Conservation (phyloP, 1,139 yeast species). For the Suhomyces ambrosiae region DNA sequence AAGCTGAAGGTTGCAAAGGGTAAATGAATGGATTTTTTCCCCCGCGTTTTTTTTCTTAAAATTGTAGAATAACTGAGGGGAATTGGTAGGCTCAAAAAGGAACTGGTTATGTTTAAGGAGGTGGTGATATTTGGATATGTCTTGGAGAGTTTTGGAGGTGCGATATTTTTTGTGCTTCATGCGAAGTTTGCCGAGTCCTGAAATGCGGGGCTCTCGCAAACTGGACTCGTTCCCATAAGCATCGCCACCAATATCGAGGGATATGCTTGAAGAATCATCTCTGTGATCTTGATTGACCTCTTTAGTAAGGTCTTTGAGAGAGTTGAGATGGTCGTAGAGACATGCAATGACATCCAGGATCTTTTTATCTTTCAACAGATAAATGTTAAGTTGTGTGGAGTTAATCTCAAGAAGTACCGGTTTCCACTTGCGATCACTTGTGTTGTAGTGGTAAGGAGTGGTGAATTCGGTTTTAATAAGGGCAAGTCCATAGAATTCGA, state of each 20-base stretch:
- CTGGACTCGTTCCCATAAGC: constrained; percentile 25
- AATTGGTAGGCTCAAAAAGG: constrained; percentile 41
- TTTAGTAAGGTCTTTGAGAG: constrained; percentile 22
- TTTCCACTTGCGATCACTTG: constrained; percentile 41
- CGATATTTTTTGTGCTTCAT: constrained; percentile 19
- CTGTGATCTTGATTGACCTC: constrained; percentile 20
- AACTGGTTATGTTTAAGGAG: constrained; percentile 32
- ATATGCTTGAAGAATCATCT: constrained; percentile 3
- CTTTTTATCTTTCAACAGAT: constrained; percentile 31
- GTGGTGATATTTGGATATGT: constrained; percentile 23
- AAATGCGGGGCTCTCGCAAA: constrained; percentile 16
- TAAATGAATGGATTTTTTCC: constrained; percentile 28
- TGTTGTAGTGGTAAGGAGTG: constrained; percentile 40
- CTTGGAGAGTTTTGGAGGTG: constrained; percentile 17
- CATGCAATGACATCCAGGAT: constrained; percentile 31
- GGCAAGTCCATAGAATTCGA: constrained; percentile 37
- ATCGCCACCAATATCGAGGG: constrained; percentile 21
- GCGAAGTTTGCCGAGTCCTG: constrained; percentile 22
- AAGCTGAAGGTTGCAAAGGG: constrained; percentile 34
- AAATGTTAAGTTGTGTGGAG: constrained; percentile 57
- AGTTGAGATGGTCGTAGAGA: constrained; percentile 34
- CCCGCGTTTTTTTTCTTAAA: constrained; percentile 29
- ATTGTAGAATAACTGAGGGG: constrained; percentile 17
- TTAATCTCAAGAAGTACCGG: constrained; percentile 56
- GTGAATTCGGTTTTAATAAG: constrained; percentile 40